Base-by-base conservation (phyloP, 176 grass and related monocot species). In the Phoenix dactylifera region DNA sequence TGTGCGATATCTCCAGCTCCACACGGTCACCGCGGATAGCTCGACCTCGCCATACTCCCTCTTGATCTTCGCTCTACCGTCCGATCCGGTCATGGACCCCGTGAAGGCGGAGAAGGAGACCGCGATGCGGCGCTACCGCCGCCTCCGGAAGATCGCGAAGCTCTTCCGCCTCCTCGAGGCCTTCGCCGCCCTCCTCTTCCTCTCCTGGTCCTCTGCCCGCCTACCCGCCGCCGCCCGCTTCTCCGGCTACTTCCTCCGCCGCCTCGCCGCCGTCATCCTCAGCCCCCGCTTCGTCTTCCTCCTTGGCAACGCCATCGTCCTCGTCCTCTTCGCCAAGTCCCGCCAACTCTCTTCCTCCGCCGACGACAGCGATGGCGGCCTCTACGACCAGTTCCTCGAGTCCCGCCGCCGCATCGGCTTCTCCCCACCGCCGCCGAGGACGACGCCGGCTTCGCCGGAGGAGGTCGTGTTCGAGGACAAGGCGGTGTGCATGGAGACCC, bases 241-340 rank as follows among this genome's bases (percentile, higher is more conserved):
- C 35, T 65, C 63, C 22, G 3, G 16, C 24, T 22, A 65, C 49
- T 49, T 65, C 49, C 49, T 65, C 63, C 49, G 49, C 63, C 24
- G 49, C 63, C 15, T 52, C 49, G 50, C 49, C 23, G 49, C 49
- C 4, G 63, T 23, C 63, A 48, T 65, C 48, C 22, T 65, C 49
- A 49, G 63, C 22, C 49, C 63, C 5, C 49, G 63, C 22, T 52
- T 52, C 63, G 48, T 65, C 22, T 65, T 65, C 50, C 22, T 65
- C 48, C 5, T 65, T 49, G 63, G 39, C 63, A 65, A 65, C 63
- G 63, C 63, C 49, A 65, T 65, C 63, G 63, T 65, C 63, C 23
- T 65, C 63, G 49, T 65, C 48, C 63, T 65, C 16, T 49, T 65
- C 63, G 63, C 63, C 63, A 49, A 52, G 5, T 65, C 50, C 63